A percentile compares a stretch with the other conserved stretches of the same genome.
phyloP scores from a whole-genome alignment of 441 rosid species.

The Croton laevigatus region DNA sequence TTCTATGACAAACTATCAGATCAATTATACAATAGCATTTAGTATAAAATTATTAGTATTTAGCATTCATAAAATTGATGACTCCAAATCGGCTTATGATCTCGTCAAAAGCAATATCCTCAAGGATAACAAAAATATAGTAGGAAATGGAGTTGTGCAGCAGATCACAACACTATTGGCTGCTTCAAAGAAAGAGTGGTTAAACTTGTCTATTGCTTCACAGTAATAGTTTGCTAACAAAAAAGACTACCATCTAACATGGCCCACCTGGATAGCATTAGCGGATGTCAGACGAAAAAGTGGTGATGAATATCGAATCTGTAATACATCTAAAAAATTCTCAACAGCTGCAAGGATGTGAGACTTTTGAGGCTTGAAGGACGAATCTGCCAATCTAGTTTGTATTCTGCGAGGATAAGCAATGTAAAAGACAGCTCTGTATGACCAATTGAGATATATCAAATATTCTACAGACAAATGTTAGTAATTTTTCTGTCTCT shows the following conservation, averaged over 20 bases:
- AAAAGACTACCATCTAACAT: not conserved
- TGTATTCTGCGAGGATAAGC: constrained; percentile 49
- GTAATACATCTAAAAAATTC: constrained; percentile 62
- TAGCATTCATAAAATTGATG: not conserved
- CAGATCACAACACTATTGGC: not conserved
- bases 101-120: not conserved
- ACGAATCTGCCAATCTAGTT: constrained; percentile 81
- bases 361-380: constrained; percentile 76
- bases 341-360: constrained; percentile 75
- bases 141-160: not conserved
- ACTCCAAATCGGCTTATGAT: not conserved
- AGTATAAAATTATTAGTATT: not conserved
- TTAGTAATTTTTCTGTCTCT: not conserved
- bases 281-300: constrained; percentile 80
- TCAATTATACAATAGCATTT: not conserved
- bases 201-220: not conserved
- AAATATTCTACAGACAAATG: constrained; percentile 10
- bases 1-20: not conserved
- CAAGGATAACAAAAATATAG: not conserved
- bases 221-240: not conserved
- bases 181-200: not conserved
- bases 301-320: constrained; percentile 87
- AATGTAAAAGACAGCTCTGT: constrained; percentile 9
- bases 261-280: constrained; percentile 75
- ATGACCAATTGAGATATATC: constrained; percentile 3